A percentile compares a stretch with the other conserved stretches of the same genome.
Conservation (phyloP, 78 protist species). For the Emiliania huxleyi region DNA sequence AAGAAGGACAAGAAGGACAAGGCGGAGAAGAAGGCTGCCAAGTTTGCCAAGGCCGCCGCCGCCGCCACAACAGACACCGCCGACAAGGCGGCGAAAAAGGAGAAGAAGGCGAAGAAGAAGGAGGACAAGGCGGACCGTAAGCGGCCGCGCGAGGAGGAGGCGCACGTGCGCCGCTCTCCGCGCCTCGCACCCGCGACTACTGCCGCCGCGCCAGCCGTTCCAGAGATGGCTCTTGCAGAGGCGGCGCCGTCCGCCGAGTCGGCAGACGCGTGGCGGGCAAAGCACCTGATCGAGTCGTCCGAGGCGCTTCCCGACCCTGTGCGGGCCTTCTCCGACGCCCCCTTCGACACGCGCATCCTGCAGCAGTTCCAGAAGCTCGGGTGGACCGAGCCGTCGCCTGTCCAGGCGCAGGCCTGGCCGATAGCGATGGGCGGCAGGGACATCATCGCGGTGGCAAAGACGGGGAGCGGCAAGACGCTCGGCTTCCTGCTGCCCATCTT, state of each 20-base stretch:
- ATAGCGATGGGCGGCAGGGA: constrained; percentile 78
- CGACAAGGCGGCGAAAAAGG: no score
- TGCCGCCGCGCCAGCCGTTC: background rate
- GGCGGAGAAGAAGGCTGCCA: no score
- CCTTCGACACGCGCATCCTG: constrained; percentile 48
- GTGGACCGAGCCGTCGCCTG: background rate
- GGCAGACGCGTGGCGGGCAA: constrained; percentile 4
- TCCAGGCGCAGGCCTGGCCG: constrained; percentile 94
- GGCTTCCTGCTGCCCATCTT: constrained; percentile 87
- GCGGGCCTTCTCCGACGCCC: constrained; percentile 54
- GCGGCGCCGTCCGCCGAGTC: background rate
- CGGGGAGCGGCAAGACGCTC: constrained; percentile 98
- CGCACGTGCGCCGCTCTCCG: background rate
- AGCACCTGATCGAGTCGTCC: background rate
- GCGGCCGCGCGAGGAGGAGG: no score
- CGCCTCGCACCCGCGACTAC: background rate
- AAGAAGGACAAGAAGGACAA: no score
- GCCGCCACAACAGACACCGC: no score
- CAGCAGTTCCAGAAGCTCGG: background rate
- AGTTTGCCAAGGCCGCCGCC: no score
- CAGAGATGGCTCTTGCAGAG: background rate
- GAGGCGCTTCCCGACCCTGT: constrained; percentile 57
- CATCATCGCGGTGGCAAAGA: constrained; percentile 87
- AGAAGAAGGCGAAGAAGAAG: no score
- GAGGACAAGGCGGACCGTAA: no score